Percentiles rank a stretch among this genome's conserved stretches.
phyloP scores from a whole-genome alignment of 1,284 basidiomycete species.

The Tylopilus orsonianus region DNA sequence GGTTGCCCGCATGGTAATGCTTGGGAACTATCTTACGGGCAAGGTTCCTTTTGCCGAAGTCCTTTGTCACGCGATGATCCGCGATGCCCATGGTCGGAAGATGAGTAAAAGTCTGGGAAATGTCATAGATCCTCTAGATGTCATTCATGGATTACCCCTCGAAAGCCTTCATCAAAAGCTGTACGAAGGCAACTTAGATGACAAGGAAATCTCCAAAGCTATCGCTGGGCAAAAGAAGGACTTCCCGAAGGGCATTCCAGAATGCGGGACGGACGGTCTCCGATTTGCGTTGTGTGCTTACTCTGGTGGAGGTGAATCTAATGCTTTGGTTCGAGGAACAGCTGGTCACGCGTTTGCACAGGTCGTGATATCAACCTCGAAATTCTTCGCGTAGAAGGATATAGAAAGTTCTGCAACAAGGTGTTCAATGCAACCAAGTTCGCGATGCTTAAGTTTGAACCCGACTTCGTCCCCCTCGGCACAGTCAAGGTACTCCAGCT shows the following conservation, averaged over 20 bases:
- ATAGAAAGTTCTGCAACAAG: constrained; percentile 99
- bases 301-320: constrained; percentile 73
- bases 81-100: constrained; percentile 97
- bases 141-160: constrained; percentile 86
- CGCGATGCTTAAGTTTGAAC: constrained; percentile 92
- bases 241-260: constrained; percentile 98
- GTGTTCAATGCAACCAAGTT: constrained; percentile 99
- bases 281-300: constrained; percentile 96
- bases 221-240: constrained; percentile 97
- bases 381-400: constrained; percentile 96
- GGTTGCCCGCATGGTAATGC: constrained; percentile 98
- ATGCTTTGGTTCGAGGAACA: not conserved
- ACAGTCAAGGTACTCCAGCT: constrained; percentile 56
- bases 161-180: constrained; percentile 89
- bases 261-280: constrained; percentile 97
- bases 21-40: constrained; percentile 89
- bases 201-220: constrained; percentile 91
- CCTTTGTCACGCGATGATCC: constrained; percentile 99
- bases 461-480: constrained; percentile 73
- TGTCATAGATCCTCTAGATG: constrained; percentile 96
- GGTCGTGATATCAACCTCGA: constrained; percentile 96
- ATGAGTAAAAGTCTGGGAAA: constrained; percentile 99
- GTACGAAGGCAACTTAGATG: constrained; percentile 90
- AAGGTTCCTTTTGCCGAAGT: constrained; percentile 96
- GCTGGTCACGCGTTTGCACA: constrained; percentile 27